Evolutionary conservation across 192 early-diverging fungal species (phyloP), one percentile per base, ranked within the genome.

Genomic region (Coemansia javaensis): DNA sequence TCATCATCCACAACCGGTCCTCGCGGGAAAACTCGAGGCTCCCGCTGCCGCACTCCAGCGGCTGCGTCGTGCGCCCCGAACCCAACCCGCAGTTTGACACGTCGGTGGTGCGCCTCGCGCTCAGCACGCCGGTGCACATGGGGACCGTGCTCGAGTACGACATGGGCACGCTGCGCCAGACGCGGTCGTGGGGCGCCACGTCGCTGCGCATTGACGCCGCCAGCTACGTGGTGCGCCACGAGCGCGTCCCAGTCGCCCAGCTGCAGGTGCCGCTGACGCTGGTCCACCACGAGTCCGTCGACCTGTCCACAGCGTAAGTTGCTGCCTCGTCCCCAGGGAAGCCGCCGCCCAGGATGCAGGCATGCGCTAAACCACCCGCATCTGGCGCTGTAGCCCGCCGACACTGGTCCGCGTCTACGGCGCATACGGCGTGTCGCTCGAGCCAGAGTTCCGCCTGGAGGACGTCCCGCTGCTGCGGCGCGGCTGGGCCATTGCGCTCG

Each of bases 401-500:
- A 50, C 60, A 10, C 49, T 92, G 34, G 62, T 91, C 48, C 81
- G 87, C 11, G 81, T 82, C 0, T 92, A 92, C 44, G 90, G 88
- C 14, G 86, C 90, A 17, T 92, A 92, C 55, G 90, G 90, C 12
- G 73, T 79, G 1, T 78, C 84, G 1, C 77, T 85, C 5, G 87
- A 88, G 39, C 79, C 84, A 8, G 86, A 88, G 49, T 91, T 92
- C 38, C 77, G 84, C 18, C 56, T 88, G 14, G 82, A 88, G 36
- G 71, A 86, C 32, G 79, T 92, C 20, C 82, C 90, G 30, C 62
- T 92, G 5, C 49, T 92, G 35, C 85, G 84, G 32, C 72, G 90
- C 32, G 88, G 88, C 3, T 92, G 89, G 85, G 63, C 84, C 12
- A 84, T 86, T 58, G 89, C 85, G 0, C 53, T 92, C 41, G 87